Evolutionary conservation across 2,329 filamentous ascomycete species (phyloP), one percentile per base, ranked within the genome.

Genomic region (Phialophora expanda): DNA sequence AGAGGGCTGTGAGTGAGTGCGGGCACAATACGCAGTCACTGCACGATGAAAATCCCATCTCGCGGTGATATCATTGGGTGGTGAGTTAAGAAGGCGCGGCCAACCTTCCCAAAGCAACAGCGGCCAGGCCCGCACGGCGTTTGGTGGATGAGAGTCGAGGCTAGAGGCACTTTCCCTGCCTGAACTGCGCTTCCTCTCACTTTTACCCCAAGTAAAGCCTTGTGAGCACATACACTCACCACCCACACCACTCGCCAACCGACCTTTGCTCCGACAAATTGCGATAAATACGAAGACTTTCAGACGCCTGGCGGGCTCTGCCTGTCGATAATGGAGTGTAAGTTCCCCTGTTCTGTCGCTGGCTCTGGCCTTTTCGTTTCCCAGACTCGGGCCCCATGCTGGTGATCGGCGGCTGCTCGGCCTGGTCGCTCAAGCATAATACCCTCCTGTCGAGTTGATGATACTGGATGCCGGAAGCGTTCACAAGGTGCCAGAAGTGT

Each of bases 381-480:
- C 46, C 30, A 54, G 22, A 46, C 50, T 50, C 28, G 53, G 28
- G 30, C 44, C 38, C 8, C 32, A 28, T 50, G 24, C 22, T 24
- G 58, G 22, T 62, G 51, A 51, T 64, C 55, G 66, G 66, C 62
- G 66, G 66, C 62, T 67, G 66, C 66, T 67, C 66, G 66, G 66
- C 66, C 62, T 62, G 28, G 58, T 44, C 46, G 26, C 61, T 51
- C 55, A 62, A 56, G 34, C 46, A 41, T 53, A 46, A 46, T 48
- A 48, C 59, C 30, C 50, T 46, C 20, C 48, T 48, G 54, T 67
- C 22, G 32, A 59, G 51, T 54, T 60, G 38, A 50, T 30, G 46
- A 68, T 61, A 60, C 61, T 41, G 41, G 20, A 28, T 28, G 26
- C 32, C 32, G 22, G 41, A 32, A 57, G 20, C 32, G 50, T 26